phyloP scores from a whole-genome alignment of 306 rosid genomes.

The Sesbania bispinosa region DNA sequence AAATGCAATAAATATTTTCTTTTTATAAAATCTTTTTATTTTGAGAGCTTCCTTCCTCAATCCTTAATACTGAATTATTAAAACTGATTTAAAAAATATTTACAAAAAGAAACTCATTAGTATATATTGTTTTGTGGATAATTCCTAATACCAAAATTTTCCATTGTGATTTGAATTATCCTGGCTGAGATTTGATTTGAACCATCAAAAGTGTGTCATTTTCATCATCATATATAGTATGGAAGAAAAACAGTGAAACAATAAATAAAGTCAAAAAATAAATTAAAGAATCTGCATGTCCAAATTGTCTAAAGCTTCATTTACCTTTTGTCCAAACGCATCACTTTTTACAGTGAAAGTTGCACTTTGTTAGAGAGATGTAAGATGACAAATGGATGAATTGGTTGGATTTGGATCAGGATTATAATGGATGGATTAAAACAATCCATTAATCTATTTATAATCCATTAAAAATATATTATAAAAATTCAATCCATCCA shows the following conservation, averaged over 20 bases:
- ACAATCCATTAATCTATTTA: too few species aligned
- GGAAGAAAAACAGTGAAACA: constrained; percentile 11
- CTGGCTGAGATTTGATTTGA: constrained; percentile 17
- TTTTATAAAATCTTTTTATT: too few species aligned
- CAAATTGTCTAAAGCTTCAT: not conserved
- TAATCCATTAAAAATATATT: too few species aligned
- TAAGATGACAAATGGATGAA: too few species aligned
- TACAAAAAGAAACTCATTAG: too few species aligned
- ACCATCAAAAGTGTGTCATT: constrained; percentile 26
- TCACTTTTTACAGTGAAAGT: not conserved
- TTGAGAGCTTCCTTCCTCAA: too few species aligned
- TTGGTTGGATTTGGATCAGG: too few species aligned
- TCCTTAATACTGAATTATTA: too few species aligned
- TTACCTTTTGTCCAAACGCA: not conserved
- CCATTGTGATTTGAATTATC: not conserved
- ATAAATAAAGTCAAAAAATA: constrained; percentile 10
- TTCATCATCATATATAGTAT: constrained; percentile 15
- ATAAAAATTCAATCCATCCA: too few species aligned
- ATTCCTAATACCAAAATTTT: not conserved
- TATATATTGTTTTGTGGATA: not conserved
- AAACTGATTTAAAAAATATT: too few species aligned
- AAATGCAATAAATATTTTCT: too few species aligned
- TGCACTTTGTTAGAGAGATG: not conserved
- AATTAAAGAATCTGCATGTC: constrained; percentile 9
- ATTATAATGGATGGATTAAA: too few species aligned